A percentile compares a stretch with the other conserved stretches of the same genome.
Conservation (phyloP, 2,329 filamentous ascomycete genomes). For the Fusarium solani-melongenae region DNA sequence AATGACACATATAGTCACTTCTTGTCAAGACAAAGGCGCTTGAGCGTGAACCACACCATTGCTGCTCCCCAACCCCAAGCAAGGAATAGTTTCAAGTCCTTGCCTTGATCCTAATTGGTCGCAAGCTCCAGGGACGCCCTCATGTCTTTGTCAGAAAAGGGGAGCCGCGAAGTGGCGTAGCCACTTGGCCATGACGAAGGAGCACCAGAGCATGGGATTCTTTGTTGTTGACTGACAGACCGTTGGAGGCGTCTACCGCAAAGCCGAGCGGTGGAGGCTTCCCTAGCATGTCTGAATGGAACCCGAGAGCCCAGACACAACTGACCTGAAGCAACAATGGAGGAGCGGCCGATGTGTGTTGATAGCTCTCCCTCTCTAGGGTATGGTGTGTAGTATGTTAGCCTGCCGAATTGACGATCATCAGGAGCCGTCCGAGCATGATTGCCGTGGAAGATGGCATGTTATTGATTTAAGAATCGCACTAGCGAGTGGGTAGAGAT, state of each 20-base stretch:
- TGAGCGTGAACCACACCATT: not conserved
- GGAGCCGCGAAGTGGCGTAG: not conserved
- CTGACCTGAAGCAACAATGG: not conserved
- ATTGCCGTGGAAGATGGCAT: not conserved
- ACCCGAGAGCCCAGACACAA: not conserved
- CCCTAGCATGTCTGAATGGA: not conserved
- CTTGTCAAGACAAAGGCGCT: not conserved
- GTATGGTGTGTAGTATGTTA: not conserved
- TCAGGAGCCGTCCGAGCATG: not conserved
- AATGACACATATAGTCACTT: not conserved
- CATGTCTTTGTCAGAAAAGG: not conserved
- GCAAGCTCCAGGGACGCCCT: not conserved
- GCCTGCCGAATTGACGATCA: not conserved
- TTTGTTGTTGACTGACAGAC: not conserved
- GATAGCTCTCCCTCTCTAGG: not conserved
- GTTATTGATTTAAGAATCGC: not conserved
- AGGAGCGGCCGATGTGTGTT: not conserved
- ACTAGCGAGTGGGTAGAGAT: too few relatives aligned
- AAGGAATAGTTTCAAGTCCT: not conserved
- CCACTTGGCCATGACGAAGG: not conserved
- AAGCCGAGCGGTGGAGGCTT: not conserved
- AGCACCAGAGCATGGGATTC: not conserved
- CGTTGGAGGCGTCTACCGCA: not conserved
- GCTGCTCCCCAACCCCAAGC: not conserved
- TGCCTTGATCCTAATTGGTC: not conserved